Evolutionary conservation across 2,329 filamentous ascomycete species (phyloP), one percentile per base, ranked within the genome.

Genomic region (Aspergillus ochraceoroseus): DNA sequence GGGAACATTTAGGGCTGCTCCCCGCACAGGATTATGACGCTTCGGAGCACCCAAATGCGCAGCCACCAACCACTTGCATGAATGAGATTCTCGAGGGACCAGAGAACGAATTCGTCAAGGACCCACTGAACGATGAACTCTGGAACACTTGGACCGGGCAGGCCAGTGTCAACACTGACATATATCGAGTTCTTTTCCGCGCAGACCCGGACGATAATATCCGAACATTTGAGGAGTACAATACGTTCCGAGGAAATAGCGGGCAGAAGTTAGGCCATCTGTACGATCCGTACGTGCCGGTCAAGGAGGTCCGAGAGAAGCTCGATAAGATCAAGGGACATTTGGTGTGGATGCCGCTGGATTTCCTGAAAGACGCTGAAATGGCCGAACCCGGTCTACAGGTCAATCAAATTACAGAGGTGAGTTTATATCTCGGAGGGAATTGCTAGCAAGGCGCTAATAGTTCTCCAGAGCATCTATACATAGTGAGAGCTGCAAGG

Each of bases 321-420:
- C 70, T 96, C 34, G 81, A 87, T 54, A 74, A 83, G 57, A 79
- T 96, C 52, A 82, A 80, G 67, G 90, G 90, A 0, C 90, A 96
- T 69, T 64, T 96, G 27, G 90, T 96, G 5, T 94, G 87, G 86
- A 90, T 95, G 82, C 88, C 88, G n/a, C 64, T 96, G 56, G 79
- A 88, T 31, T 96, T 95, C 61, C 65, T 96, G 58, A 74, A 77
- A 55, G 81, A 94, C 49, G 87, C 82, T 0, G 76, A 86, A 54
- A 94, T 96, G 88, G 89, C 89, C 0, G 89, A 95, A 69, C 79
- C 77, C 56, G 89, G 90, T 0, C 58, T 96, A 64, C 82, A 88
- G 65, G 80, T 96, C 27, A 96, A 96, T 62, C 68, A 77, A 31
- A 83, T 80, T 57, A 96, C 90, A 0, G 87, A 95, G 72, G 85